Percentiles rank a stretch among this genome's conserved stretches.
phyloP scores from a whole-genome alignment of 73 alveolate genomes.

The Uronychia setigera region DNA sequence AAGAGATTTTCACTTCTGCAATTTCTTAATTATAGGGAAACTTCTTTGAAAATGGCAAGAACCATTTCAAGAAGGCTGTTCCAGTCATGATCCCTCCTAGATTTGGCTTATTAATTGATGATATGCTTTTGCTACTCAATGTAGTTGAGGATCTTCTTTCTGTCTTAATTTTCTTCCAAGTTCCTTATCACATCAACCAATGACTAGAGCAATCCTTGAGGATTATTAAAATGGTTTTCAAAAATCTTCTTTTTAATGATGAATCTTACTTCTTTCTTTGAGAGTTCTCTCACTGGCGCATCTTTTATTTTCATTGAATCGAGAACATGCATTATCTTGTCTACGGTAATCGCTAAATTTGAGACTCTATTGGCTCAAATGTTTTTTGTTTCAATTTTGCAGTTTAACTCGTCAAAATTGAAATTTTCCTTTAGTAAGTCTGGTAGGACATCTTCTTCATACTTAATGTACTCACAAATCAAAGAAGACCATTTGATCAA shows the following conservation, averaged over 20 bases:
- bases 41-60: slow-evolving; percentile 10
- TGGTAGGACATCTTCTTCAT: slow-evolving; percentile 79
- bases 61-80: neutral
- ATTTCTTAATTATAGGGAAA: slow-evolving; percentile 29
- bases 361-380: slow-evolving; percentile 78
- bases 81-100: slow-evolving; percentile 1
- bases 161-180: slow-evolving; percentile 7
- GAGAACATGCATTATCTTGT: slow-evolving; percentile 83
- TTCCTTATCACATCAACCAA: slow-evolving; percentile 11
- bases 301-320: slow-evolving; percentile 63
- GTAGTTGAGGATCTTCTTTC: neutral
- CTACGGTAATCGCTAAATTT: slow-evolving; percentile 81
- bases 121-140: neutral
- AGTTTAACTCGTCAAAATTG: slow-evolving; percentile 65
- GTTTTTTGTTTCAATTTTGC: slow-evolving; percentile 71
- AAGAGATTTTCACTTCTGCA: slow-evolving; percentile 7
- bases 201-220: neutral
- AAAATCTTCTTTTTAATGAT: neutral
- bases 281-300: slow-evolving; percentile 82
- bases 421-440: slow-evolving; percentile 59
- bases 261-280: slow-evolving; percentile 57
- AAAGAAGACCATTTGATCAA: slow-evolving; percentile 95
- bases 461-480: slow-evolving; percentile 81
- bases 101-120: neutral
- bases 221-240: slow-evolving; percentile 45